Evolutionary conservation across 257 asterid species (phyloP), one percentile per base, ranked within the genome.

Genomic region (Solanum ossicruentum): DNA sequence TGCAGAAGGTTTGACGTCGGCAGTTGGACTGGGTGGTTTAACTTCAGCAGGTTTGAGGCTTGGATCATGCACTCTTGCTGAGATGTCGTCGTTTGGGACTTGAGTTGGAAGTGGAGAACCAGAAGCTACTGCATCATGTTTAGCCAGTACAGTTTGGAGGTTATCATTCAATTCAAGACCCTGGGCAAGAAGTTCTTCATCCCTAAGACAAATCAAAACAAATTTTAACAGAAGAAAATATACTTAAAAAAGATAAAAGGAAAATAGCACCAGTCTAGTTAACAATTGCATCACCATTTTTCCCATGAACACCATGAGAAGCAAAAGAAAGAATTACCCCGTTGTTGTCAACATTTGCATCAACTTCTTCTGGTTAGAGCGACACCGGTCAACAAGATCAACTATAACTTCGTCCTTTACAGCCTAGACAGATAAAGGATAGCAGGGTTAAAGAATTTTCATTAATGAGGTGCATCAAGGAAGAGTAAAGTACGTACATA

Each of bases 91-190:
- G 52, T 77, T 88, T 45, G 89, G 82, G 69, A 81, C 84, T 73
- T 84, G 87, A 55, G 81, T 87, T 23, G 94, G 96, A 39, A 91
- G 78, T 49, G 96, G 92, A 21, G 92, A 86, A 84, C 99, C 99
- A 41, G 99, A 93, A 80, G 98, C 97, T 41, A 97, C 90, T 41
- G 93, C 95, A 81, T 97, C 96, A 58, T 94, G 97, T 90, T 86
- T 92, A 72, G 94, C 93, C 56, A 95, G 93, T 87, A 87, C 91
- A 65, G 65, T 89, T 89, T 95, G 99, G 85, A 95, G 87, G 86
- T 80, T 86, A 85, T 97, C 99, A 26, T 97, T 95, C 67, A 97
- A 87, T 23, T 97, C 99, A 21, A 97, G 98, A 65, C 99, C 99
- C 90, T 90, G 93, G 56, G 89, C 88, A 21, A 97, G 97, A 88